Evolutionary conservation across 306 rosid genomes (phyloP), one percentile per base, ranked within the genome.

Genomic region (Gastrolobium bilobum): DNA sequence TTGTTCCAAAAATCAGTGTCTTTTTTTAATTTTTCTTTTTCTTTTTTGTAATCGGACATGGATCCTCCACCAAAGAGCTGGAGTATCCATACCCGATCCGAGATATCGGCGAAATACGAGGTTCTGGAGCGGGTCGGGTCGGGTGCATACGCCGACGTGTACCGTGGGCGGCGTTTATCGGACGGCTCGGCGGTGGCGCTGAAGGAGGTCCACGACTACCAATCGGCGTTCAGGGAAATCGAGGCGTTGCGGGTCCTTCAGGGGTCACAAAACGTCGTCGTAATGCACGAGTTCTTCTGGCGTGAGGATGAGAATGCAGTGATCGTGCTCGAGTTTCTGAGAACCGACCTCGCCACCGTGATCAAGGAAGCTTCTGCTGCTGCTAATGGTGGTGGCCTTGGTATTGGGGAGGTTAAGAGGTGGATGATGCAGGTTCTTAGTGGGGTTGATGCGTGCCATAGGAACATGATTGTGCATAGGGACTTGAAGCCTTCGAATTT

Each of bases 251-350:
- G 83, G 76, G 64, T 86, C 42, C 91, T 95, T 38, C 90, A 71
- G 40, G 82, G 84, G 3, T 90, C 78, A 50, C 88, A 85, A 6
- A 92, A 95, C 79, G 88, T 91, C 48, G 92, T 93, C 59, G 86
- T 82, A 35, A 56, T 95, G 89, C 84, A 87, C 79, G 99, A 95
- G 80, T 92, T 86, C 86, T 95, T 95, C 85, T 95, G 96, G 97
- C 88, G 91, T 48, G 96, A 93, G 67, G 98, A 90, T 39, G 98
- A 95, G 70, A 92, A 95, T 76, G 98, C 98, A 0, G 99, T 95
- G 37, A 91, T 95, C 15, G 98, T 95, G 3, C 83, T 95, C 8
- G 98, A 95, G 89, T 93, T 70, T 47, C 60, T 95, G 59, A 67
- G 58, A 9, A 87, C 86, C 3, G 94, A 95, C 76, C 73, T 95